Evolutionary conservation across 139 green algal genomes (phyloP), one percentile per base, ranked within the genome.

Genomic region (Eudorina sp.): DNA sequence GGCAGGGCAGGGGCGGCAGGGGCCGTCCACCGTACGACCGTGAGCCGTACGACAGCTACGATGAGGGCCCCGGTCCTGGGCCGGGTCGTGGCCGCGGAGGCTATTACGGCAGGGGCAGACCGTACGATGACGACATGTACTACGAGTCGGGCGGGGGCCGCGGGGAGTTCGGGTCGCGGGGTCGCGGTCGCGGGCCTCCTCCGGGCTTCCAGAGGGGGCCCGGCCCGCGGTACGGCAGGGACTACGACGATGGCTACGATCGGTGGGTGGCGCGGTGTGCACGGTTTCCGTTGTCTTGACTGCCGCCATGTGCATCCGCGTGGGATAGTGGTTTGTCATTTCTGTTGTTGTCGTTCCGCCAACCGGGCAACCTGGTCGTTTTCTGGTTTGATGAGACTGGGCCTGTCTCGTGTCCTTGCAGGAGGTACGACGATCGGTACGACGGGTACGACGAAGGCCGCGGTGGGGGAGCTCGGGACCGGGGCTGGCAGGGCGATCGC

Each of bases 371-470:
- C 48, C 48, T 9, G 48, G 48, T n/a, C n/a, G 48, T 9, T 55
- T 9, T 55, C 11, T 13, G 48, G 13, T 55, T 55, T 55, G 48
- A 9, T 55, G 48, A 9, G 48, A 21, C 48, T n/a, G n/a, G 48
- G 11, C 11, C 48, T 55, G 48, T 55, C 48, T 9, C 48, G 48
- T 55, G 11, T 9, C 48, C 11, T 55, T 75, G 40, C 73, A 81
- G 73, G 43, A 19, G 75, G 48, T 83, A 83, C 51, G 75, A 83
- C 36, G 75, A 83, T 19, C 48, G 73, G 43, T 81, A 64, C 46
- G 73, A 80, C 25, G 64, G 31, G 3, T 43, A 74, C 25, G 72
- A 81, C 0, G 51, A 51, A 19, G 76, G 76, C 18, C 51, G 51
- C 53, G 48, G 76, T 38, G 53, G 77, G 34, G 76, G 48, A 11